Conservation (phyloP, 2,329 filamentous ascomycete species). For the Calonectria pteridis region DNA sequence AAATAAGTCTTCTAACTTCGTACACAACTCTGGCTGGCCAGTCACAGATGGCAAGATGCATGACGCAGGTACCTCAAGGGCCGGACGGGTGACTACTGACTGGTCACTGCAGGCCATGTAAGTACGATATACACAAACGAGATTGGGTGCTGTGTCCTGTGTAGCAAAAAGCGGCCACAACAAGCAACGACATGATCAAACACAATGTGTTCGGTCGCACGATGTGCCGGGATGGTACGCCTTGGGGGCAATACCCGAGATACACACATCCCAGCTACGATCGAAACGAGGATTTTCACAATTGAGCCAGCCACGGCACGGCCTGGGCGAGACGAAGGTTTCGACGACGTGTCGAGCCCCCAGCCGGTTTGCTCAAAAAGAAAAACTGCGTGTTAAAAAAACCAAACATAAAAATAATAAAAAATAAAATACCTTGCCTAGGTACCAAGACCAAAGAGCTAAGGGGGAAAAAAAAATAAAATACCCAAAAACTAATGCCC, state of each 20-base stretch:
- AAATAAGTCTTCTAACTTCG: constrained; percentile 13
- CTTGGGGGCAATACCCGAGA: constrained; percentile 1
- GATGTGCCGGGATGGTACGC: not conserved
- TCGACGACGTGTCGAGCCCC: constrained; percentile 18
- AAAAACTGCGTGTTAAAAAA: constrained; percentile 12
- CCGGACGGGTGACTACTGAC: constrained; percentile 19
- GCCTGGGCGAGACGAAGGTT: constrained; percentile 14
- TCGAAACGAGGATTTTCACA: constrained; percentile 12
- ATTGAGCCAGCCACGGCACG: constrained; percentile 22
- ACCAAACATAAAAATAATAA: constrained; percentile 4
- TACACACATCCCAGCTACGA: constrained; percentile 13
- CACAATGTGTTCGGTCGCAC: constrained; percentile 19
- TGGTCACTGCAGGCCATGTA: constrained; percentile 13
- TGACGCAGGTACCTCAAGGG: constrained; percentile 14
- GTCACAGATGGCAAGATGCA: constrained; percentile 18
- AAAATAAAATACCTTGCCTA: constrained; percentile 4
- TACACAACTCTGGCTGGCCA: constrained; percentile 19
- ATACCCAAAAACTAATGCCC: not conserved
- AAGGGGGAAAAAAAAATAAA: not conserved
- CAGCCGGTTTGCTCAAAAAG: constrained; percentile 17
- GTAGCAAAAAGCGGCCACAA: constrained; percentile 24
- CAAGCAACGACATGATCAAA: constrained; percentile 7
- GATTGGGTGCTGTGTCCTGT: constrained; percentile 14
- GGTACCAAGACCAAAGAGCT: not conserved
- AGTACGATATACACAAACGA: constrained; percentile 4